Percentiles rank a stretch among this genome's conserved stretches.
phyloP scores from a whole-genome alignment of 306 rosid species.

The Quercus engelmannii region DNA sequence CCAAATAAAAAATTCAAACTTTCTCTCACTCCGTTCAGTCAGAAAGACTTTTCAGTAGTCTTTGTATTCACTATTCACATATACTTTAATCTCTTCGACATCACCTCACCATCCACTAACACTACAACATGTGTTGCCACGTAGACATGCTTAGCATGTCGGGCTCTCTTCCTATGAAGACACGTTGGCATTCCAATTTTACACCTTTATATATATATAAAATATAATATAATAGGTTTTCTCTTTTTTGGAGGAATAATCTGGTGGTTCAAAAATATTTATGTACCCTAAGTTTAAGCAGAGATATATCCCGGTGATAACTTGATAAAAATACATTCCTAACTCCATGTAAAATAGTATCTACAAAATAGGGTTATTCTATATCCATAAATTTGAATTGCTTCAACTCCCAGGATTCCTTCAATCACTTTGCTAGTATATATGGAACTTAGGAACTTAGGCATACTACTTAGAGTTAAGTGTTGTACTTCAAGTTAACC shows the following conservation, averaged over 20 bases:
- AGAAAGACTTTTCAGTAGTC: neutral
- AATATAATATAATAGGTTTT: too few species aligned
- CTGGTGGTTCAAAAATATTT: slow-evolving; percentile 20
- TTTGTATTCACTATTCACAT: neutral
- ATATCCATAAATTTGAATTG: too few species aligned
- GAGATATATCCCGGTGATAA: accelerated
- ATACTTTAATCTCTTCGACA: neutral
- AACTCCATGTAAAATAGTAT: too few species aligned
- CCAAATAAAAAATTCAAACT: slow-evolving; percentile 15
- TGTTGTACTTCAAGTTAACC: accelerated
- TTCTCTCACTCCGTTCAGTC: slow-evolving; percentile 4
- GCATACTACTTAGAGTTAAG: too few species aligned
- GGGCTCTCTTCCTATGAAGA: slow-evolving; percentile 31
- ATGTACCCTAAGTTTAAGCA: neutral
- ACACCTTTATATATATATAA: too few species aligned
- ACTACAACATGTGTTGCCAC: slow-evolving; percentile 21
- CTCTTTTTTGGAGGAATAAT: neutral
- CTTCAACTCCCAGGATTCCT: too few species aligned
- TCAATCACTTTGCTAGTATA: too few species aligned
- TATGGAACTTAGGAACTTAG: too few species aligned
- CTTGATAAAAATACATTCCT: too few species aligned
- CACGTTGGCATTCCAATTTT: slow-evolving; percentile 30
- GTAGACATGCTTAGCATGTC: slow-evolving; percentile 49
- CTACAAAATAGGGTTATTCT: accelerated
- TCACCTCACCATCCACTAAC: slow-evolving; percentile 2